Evolutionary conservation across 352 stramenopile species (phyloP).

Genomic region (Lagenidium sp.): DNA sequence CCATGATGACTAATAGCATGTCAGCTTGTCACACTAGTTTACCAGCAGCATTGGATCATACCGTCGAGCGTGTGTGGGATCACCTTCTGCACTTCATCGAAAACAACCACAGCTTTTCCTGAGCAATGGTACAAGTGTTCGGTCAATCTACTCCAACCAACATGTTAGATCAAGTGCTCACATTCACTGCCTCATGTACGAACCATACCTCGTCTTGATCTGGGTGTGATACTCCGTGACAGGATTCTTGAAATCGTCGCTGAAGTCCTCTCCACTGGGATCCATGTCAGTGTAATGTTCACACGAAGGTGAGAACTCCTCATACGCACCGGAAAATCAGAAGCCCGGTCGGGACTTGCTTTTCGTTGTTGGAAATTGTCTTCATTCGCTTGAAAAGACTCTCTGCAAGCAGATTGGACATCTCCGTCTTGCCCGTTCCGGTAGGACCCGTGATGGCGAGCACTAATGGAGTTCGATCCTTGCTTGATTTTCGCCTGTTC

Average conservation of each 20-base stretch:
- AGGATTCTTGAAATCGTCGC: conserved; percentile 73
- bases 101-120: conserved; percentile 84
- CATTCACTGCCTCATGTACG: too few relatives aligned
- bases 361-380: conserved; percentile 62
- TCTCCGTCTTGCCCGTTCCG: conserved; percentile 88
- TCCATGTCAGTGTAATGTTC: conserved; percentile 1
- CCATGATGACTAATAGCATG: conserved; percentile 46
- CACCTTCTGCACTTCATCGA: conserved; percentile 90
- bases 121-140: conserved; percentile 75
- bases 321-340: conserved; percentile 54
- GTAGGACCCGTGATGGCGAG: conserved; percentile 86
- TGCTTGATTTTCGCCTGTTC: conserved; percentile 32
- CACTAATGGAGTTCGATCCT: conserved; percentile 68
- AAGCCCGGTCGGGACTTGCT: conserved; percentile 50
- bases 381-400: conserved; percentile 75
- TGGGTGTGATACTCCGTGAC: conserved; percentile 76
- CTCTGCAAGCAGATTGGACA: conserved; percentile 75
- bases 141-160: background rate
- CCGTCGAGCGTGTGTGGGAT: conserved; percentile 85
- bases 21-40: background rate
- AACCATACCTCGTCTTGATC: conserved; percentile 67
- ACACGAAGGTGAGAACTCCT: background rate
- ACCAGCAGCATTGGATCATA: conserved; percentile 11
- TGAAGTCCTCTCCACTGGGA: conserved; percentile 75
- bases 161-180: too few relatives aligned